phyloP scores from a whole-genome alignment of 257 asterid genomes.

The Solanum clarkiae region DNA sequence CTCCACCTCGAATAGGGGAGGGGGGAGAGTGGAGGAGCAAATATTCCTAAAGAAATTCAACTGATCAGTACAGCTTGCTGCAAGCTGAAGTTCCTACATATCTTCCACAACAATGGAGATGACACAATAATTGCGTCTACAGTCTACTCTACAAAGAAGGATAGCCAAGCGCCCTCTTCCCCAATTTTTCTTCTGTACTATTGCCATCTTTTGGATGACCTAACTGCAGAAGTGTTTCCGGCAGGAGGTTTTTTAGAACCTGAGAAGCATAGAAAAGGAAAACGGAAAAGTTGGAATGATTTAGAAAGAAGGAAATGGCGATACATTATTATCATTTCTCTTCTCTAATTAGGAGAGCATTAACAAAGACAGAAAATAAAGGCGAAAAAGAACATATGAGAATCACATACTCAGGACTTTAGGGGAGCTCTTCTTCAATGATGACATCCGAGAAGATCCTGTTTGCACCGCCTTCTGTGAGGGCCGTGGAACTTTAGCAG shows the following conservation, averaged over 20 bases:
- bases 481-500: slow-evolving; percentile 51
- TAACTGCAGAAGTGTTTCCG: slow-evolving; percentile 41
- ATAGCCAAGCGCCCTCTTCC: not conserved
- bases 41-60: not conserved
- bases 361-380: not conserved
- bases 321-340: not conserved
- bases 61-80: not conserved
- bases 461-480: slow-evolving; percentile 33
- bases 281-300: not conserved
- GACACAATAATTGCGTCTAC: not conserved
- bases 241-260: slow-evolving; percentile 37
- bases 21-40: not conserved
- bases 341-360: not conserved
- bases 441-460: slow-evolving; percentile 37
- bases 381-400: not conserved
- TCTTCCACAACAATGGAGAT: not conserved
- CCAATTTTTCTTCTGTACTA: slow-evolving; percentile 4
- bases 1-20: not conserved
- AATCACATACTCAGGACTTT: slow-evolving; percentile 42
- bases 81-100: slow-evolving; percentile 8
- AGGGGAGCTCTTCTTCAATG: slow-evolving; percentile 43
- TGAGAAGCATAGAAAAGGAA: slow-evolving; percentile 9
- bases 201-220: slow-evolving; percentile 42
- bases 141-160: slow-evolving; percentile 12
- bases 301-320: not conserved